Evolutionary conservation across 495 filamentous ascomycete species (phyloP).

Genomic region (Usnea hakonensis): DNA sequence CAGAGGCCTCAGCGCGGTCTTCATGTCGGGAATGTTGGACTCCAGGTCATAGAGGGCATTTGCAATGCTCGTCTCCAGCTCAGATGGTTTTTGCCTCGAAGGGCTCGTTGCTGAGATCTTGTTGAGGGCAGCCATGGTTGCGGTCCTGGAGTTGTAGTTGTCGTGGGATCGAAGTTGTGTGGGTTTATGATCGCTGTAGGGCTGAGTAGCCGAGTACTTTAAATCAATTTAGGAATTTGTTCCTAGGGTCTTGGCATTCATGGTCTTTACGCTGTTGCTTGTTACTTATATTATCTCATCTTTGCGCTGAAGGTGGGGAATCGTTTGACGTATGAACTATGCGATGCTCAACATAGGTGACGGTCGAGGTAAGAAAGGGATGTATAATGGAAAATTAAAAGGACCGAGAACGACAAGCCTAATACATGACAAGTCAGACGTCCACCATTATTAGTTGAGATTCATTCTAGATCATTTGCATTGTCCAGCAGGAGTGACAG

Average conservation of each 20-base stretch:
- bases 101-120: conserved; percentile 90
- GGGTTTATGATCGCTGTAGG: neutral
- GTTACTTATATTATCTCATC: too few relatives aligned
- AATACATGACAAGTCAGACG: neutral
- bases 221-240: neutral
- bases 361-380: neutral
- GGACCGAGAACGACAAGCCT: neutral
- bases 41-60: conserved; percentile 95
- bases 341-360: neutral
- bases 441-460: neutral
- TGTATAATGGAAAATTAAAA: neutral
- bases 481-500: neutral
- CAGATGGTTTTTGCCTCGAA: conserved; percentile 84
- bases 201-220: conserved; percentile 1
- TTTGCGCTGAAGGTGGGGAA: too few relatives aligned
- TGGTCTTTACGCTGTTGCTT: neutral
- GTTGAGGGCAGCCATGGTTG: conserved; percentile 23
- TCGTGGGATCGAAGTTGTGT: neutral
- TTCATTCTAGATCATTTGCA: neutral
- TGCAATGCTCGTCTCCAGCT: conserved; percentile 91
- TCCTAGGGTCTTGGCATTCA: neutral
- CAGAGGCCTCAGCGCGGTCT: conserved; percentile 82
- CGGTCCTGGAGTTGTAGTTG: conserved; percentile 11
- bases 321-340: neutral
- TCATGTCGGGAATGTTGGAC: conserved; percentile 95